These are phyloP conservation scores for Cephalotrichum gorgonifer DNA, from an alignment of 2,329 filamentous ascomycete species.

Conservation along the genomic window DNA sequence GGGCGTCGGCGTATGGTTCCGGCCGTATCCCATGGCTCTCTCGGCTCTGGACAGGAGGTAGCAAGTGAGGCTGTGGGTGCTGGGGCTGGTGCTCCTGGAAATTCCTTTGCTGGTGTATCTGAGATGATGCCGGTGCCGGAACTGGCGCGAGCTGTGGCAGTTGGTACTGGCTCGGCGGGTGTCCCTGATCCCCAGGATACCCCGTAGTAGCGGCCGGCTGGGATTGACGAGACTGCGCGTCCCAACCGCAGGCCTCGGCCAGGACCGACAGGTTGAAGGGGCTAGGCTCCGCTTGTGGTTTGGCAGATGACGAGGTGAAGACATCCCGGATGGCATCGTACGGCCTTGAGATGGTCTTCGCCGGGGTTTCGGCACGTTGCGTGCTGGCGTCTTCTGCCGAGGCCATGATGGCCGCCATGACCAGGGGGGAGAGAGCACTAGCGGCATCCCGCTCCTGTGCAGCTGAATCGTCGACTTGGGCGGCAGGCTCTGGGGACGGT, in stretches of 20 bases:
- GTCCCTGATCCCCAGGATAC: not conserved
- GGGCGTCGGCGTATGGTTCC: not conserved
- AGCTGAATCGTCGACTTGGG: not conserved
- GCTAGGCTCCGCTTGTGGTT: conserved; percentile 20
- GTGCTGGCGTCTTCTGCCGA: conserved; percentile 3
- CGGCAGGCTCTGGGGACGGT: not conserved
- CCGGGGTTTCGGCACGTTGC: not conserved
- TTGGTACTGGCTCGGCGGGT: not conserved
- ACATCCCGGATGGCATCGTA: conserved; percentile 27
- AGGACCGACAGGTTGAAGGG: conserved; percentile 7
- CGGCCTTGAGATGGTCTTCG: conserved; percentile 6
- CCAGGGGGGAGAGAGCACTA: not conserved
- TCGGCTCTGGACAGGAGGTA: not conserved
- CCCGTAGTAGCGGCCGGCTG: not conserved
- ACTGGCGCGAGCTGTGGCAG: not conserved
- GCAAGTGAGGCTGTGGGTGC: not conserved
- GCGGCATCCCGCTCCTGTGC: not conserved
- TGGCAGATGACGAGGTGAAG: conserved; percentile 16
- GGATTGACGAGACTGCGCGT: not conserved
- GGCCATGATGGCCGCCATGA: conserved; percentile 4
- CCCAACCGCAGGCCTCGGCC: not conserved
- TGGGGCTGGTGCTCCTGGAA: not conserved
- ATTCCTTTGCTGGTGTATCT: not conserved
- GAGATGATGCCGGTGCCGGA: too few species aligned
- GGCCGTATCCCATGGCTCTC: not conserved